Conservation (phyloP, 495 filamentous ascomycete genomes). For the Massariosphaeria phaeospora region DNA sequence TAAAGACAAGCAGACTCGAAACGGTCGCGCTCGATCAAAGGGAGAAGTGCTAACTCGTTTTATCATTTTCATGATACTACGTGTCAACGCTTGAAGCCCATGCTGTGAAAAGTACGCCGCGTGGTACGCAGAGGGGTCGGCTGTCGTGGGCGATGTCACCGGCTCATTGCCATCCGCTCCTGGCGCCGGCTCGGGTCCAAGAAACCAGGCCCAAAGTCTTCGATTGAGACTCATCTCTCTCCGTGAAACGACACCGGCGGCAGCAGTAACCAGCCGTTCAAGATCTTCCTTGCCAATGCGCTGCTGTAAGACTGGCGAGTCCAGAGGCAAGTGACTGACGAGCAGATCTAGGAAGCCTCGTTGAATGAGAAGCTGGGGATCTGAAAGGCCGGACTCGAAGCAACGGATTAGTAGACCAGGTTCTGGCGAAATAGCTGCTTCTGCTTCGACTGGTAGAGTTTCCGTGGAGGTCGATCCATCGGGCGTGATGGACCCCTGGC, state of each 20-base stretch:
- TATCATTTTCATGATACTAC: conserved; percentile 74
- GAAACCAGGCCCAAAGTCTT: conserved; percentile 91
- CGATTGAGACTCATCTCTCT: conserved; percentile 96
- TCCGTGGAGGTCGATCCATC: conserved; percentile 31
- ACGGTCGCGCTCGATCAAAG: conserved; percentile 74
- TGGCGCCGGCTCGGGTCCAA: conserved; percentile 69
- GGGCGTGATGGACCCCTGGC: conserved; percentile 12
- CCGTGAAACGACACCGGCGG: conserved; percentile 74
- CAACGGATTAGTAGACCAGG: conserved; percentile 85
- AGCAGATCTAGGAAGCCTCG: conserved; percentile 89
- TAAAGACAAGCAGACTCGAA: conserved; percentile 84
- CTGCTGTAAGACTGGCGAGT: conserved; percentile 73
- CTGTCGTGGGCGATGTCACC: conserved; percentile 47
- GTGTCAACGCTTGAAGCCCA: conserved; percentile 67
- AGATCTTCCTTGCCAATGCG: conserved; percentile 67
- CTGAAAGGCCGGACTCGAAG: conserved; percentile 82
- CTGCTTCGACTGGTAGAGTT: conserved; percentile 47
- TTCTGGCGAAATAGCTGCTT: conserved; percentile 81
- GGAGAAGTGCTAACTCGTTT: conserved; percentile 50
- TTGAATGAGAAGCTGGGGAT: conserved; percentile 87
- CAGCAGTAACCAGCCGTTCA: conserved; percentile 73
- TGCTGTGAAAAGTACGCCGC: conserved; percentile 72
- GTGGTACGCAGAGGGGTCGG: conserved; percentile 44
- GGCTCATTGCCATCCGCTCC: conserved; percentile 42
- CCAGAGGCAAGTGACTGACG: conserved; percentile 85